Evolutionary conservation across 352 stramenopile genomes (phyloP).

Genomic region (Peronospora destructor): DNA sequence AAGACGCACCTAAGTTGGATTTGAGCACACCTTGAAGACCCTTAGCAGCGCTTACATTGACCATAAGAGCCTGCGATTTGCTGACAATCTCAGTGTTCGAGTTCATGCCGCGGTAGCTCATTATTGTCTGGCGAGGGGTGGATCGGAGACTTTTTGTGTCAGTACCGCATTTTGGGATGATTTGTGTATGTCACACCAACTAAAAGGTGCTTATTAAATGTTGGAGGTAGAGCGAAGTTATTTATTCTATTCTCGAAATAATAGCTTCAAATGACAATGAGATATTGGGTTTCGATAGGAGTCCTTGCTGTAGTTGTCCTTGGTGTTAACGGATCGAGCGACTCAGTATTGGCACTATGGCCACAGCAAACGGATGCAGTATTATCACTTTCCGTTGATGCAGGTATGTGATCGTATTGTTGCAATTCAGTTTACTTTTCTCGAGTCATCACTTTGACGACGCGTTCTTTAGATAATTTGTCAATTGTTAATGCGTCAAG

Average conservation of each 20-base stretch:
- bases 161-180: slow-evolving; percentile 4
- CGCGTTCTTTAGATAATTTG: slow-evolving; percentile 18
- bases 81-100: slow-evolving; percentile 96
- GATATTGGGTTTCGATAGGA: slow-evolving; percentile 8
- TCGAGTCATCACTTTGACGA: not conserved
- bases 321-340: slow-evolving; percentile 5
- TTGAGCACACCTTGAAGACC: slow-evolving; percentile 95
- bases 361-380: slow-evolving; percentile 20
- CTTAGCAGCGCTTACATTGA: slow-evolving; percentile 96
- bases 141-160: slow-evolving; percentile 10
- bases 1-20: slow-evolving; percentile 81
- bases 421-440: not conserved
- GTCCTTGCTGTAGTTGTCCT: slow-evolving; percentile 1
- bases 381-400: slow-evolving; percentile 17
- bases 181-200: slow-evolving; percentile 3
- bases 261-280: slow-evolving; percentile 6
- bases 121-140: slow-evolving; percentile 26
- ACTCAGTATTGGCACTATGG: slow-evolving; percentile 26
- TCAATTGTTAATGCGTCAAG: slow-evolving; percentile 17
- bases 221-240: too few species aligned
- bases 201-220: not conserved
- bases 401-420: slow-evolving; percentile 10
- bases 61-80: slow-evolving; percentile 91
- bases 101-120: slow-evolving; percentile 86
- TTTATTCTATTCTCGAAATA: too few species aligned